Percentiles rank a stretch among this genome's conserved stretches.
Conservation (phyloP, 2,329 filamentous ascomycete genomes). For the Davidsoniella australis region DNA sequence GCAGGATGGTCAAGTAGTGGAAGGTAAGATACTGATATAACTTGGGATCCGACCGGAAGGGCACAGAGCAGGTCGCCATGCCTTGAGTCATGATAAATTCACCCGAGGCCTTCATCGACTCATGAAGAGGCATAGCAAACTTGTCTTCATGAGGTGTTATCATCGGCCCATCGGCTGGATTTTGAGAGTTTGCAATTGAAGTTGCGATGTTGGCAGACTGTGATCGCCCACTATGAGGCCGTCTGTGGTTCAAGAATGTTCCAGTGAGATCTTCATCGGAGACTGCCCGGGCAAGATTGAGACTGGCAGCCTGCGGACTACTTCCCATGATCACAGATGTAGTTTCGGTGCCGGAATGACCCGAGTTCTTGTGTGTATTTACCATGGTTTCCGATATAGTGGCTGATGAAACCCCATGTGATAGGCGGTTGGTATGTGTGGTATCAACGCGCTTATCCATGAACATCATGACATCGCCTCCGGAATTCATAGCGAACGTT, state of each 20-base stretch:
- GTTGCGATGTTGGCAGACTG: too few relatives aligned
- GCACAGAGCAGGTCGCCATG: constrained; percentile 43
- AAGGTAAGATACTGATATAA: constrained; percentile 39
- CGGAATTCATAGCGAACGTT: constrained; percentile 41
- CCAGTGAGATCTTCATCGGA: constrained; percentile 48
- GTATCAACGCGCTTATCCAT: constrained; percentile 35
- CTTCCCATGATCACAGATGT: constrained; percentile 29
- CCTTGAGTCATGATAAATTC: constrained; percentile 42
- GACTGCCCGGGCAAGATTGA: constrained; percentile 43
- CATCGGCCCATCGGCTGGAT: constrained; percentile 14
- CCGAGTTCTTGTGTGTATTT: constrained; percentile 19
- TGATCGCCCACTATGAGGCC: not conserved
- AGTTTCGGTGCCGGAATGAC: constrained; percentile 16
- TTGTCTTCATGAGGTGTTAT: constrained; percentile 24
- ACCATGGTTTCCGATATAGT: too few relatives aligned
- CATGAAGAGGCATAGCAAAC: constrained; percentile 34
- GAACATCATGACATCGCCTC: constrained; percentile 42
- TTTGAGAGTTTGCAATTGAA: too few relatives aligned
- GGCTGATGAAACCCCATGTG: too few relatives aligned
- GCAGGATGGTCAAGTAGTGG: constrained; percentile 38
- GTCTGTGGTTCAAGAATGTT: constrained; percentile 29
- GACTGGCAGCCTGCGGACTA: constrained; percentile 30
- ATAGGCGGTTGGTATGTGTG: too few relatives aligned
- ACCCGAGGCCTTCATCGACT: constrained; percentile 39
- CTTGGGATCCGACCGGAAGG: constrained; percentile 31